Conservation (phyloP, 2,329 filamentous ascomycete species). For the Ophiosphaerella narmari region DNA sequence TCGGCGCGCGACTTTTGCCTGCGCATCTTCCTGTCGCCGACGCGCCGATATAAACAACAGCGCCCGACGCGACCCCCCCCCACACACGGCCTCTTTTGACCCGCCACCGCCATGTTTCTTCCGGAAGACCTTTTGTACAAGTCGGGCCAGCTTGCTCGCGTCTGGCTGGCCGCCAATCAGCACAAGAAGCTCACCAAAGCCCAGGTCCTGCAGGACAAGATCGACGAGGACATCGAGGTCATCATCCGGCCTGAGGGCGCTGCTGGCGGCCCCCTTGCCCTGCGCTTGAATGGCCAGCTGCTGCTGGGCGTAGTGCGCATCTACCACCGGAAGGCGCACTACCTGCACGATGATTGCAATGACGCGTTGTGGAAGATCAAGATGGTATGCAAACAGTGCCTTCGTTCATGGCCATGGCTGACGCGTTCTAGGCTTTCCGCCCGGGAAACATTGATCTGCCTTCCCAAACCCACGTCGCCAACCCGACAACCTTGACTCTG, state of each 20-base stretch:
- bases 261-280: constrained; percentile 84
- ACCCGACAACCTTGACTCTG: constrained; percentile 83
- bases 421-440: constrained; percentile 72
- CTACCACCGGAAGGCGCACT: constrained; percentile 95
- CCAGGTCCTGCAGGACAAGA: constrained; percentile 91
- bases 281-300: constrained; percentile 91
- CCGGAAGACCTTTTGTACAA: constrained; percentile 94
- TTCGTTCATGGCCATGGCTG: constrained; percentile 9
- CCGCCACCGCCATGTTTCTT: constrained; percentile 78
- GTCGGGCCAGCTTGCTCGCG: constrained; percentile 93
- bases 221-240: constrained; percentile 90
- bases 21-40: constrained; percentile 31
- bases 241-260: constrained; percentile 75
- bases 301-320: constrained; percentile 95
- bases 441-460: constrained; percentile 96
- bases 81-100: constrained; percentile 9
- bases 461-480: constrained; percentile 73
- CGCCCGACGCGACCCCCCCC: constrained; percentile 26
- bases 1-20: constrained; percentile 27
- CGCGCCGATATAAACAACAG: constrained; percentile 42
- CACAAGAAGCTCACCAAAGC: constrained; percentile 98
- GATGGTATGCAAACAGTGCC: constrained; percentile 66
- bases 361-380: constrained; percentile 98
- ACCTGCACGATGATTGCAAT: constrained; percentile 95
- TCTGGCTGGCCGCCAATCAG: constrained; percentile 97